Evolutionary conservation across 148 eudicot species (phyloP).

Genomic region (Silene conica): DNA sequence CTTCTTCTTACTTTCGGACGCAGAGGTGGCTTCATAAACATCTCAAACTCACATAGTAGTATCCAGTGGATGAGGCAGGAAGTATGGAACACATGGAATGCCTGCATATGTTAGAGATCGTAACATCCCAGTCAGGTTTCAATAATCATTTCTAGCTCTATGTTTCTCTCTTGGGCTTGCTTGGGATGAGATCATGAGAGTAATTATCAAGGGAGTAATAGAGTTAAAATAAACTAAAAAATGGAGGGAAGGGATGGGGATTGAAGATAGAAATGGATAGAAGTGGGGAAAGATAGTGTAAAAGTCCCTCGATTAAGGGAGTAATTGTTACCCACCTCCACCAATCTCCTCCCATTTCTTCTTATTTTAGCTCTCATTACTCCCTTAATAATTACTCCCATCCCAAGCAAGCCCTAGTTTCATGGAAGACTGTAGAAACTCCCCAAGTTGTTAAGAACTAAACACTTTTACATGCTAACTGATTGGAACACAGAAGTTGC

Average conservation of each 20-base stretch:
- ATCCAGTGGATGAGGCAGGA: slow-evolving; percentile 97
- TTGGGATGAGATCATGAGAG: no score
- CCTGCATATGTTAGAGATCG: slow-evolving; percentile 34
- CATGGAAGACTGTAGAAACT: not conserved
- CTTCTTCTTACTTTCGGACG: slow-evolving; percentile 38
- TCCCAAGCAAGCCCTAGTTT: no score
- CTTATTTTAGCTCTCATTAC: no score
- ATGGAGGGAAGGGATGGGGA: no score
- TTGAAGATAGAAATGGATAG: no score
- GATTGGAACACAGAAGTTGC: not conserved
- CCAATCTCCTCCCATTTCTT: no score
- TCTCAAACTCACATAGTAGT: slow-evolving; percentile 70
- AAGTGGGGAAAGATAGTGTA: no score
- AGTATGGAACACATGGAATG: slow-evolving; percentile 76
- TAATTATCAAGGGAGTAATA: no score
- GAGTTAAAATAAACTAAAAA: no score
- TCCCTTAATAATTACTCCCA: no score
- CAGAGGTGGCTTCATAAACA: slow-evolving; percentile 37
- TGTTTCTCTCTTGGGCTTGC: not conserved
- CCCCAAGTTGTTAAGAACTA: not conserved
- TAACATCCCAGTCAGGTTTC: not conserved
- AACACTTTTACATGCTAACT: not conserved
- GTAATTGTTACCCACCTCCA: no score
- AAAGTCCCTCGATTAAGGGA: no score
- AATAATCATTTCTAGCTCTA: not conserved